Conservation (phyloP, 2,329 filamentous ascomycete species). For the Ilyonectria sp. region DNA sequence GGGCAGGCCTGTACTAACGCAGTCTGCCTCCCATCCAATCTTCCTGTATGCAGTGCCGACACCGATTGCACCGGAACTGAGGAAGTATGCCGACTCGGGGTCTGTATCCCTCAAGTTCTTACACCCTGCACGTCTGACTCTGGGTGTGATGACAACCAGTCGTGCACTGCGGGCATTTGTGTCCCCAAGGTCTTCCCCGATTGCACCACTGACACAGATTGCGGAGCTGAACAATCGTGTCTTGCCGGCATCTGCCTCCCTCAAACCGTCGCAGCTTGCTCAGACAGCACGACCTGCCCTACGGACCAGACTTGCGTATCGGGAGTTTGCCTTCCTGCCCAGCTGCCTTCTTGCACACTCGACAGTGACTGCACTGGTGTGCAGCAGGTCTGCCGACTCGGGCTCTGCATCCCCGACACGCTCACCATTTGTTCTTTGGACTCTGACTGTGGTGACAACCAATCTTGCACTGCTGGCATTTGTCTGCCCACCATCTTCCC, state of each 20-base stretch:
- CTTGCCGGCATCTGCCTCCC: slow-evolving; percentile 13
- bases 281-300: background rate
- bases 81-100: slow-evolving; percentile 15
- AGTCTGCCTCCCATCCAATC: no score
- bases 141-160: background rate
- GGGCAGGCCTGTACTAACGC: no score
- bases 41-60: no score
- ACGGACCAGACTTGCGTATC: background rate
- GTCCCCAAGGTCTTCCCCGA: background rate
- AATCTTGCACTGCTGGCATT: slow-evolving; percentile 11
- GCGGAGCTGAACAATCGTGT: slow-evolving; percentile 10
- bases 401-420: slow-evolving; percentile 3
- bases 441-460: background rate
- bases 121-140: background rate
- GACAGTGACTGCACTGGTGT: slow-evolving; percentile 1
- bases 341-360: background rate
- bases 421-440: slow-evolving; percentile 1
- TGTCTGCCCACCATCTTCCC: slow-evolving; percentile 9
- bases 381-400: slow-evolving; percentile 3
- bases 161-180: slow-evolving; percentile 6
- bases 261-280: background rate
- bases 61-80: no score
- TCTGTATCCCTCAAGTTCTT: slow-evolving; percentile 8
- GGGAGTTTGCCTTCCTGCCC: slow-evolving; percentile 3
- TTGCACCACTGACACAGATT: background rate